Conservation (phyloP, 2,329 filamentous ascomycete genomes). For the Massarina eburnea region DNA sequence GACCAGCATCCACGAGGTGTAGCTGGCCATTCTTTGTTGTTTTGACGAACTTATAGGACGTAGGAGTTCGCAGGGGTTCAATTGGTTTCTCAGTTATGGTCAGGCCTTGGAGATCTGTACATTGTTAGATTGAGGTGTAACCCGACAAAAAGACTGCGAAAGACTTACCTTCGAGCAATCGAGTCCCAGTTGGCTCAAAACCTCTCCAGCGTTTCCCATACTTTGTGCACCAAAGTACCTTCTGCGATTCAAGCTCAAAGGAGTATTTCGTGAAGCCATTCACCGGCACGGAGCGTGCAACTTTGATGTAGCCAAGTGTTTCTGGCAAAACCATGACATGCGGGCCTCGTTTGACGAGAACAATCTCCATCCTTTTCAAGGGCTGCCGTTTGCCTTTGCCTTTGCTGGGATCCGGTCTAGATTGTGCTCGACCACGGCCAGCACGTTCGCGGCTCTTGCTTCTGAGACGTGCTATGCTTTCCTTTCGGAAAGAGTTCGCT, state of each 20-base stretch:
- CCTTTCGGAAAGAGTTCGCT: slow-evolving; percentile 3
- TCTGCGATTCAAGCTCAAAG: slow-evolving; percentile 24
- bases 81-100: slow-evolving; percentile 12
- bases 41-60: slow-evolving; percentile 17
- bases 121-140: slow-evolving; percentile 1
- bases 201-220: slow-evolving; percentile 23
- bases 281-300: slow-evolving; percentile 23
- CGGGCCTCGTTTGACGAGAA: slow-evolving; percentile 23
- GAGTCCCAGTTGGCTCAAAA: slow-evolving; percentile 22
- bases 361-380: slow-evolving; percentile 23
- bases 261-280: slow-evolving; percentile 22
- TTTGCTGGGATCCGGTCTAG: neutral
- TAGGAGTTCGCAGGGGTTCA: slow-evolving; percentile 19
- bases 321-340: slow-evolving; percentile 19
- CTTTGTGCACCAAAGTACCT: slow-evolving; percentile 26
- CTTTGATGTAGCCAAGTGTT: slow-evolving; percentile 18
- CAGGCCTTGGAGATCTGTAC: slow-evolving; percentile 22
- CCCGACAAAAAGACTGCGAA: neutral
- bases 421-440: neutral
- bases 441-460: slow-evolving; percentile 7
- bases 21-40: slow-evolving; percentile 10
- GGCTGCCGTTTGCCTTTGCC: slow-evolving; percentile 13
- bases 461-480: slow-evolving; percentile 8
- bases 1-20: slow-evolving; percentile 5
- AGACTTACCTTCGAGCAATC: slow-evolving; percentile 20